phyloP scores from a whole-genome alignment of 1,284 basidiomycete genomes.

The Schizopora paradoxa region DNA sequence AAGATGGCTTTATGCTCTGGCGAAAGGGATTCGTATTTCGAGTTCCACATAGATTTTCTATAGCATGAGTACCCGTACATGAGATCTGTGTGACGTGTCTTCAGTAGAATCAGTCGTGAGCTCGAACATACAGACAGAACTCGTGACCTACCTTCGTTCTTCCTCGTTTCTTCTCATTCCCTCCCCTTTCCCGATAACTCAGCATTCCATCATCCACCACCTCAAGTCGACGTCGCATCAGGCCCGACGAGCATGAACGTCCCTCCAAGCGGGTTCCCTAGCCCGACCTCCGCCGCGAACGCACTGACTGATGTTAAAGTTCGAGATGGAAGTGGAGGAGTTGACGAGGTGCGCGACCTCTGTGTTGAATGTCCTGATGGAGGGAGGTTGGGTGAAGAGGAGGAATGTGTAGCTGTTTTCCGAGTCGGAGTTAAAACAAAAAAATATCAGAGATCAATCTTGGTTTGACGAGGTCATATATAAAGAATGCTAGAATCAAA shows the following conservation, averaged over 20 bases:
- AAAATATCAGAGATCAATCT: not conserved
- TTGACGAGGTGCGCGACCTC: too few relatives aligned
- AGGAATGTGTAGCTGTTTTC: slow-evolving; percentile 26
- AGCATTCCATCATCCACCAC: too few relatives aligned
- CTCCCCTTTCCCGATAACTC: too few relatives aligned
- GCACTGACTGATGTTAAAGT: slow-evolving; percentile 29
- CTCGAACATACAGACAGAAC: too few relatives aligned
- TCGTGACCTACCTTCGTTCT: too few relatives aligned
- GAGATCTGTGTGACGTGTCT: too few relatives aligned
- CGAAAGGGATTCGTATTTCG: too few relatives aligned
- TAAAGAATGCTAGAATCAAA: slow-evolving; percentile 6
- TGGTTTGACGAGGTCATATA: not conserved
- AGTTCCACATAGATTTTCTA: too few relatives aligned
- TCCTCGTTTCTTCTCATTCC: too few relatives aligned
- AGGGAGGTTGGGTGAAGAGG: slow-evolving; percentile 26
- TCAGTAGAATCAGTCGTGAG: too few relatives aligned
- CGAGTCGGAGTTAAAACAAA: not conserved
- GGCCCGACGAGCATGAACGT: slow-evolving; percentile 29
- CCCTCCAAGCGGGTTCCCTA: slow-evolving; percentile 28
- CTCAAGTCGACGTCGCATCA: slow-evolving; percentile 1
- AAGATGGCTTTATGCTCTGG: too few relatives aligned
- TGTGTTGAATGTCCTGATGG: slow-evolving; percentile 25
- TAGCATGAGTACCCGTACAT: too few relatives aligned
- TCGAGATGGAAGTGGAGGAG: slow-evolving; percentile 22
- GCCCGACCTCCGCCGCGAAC: slow-evolving; percentile 25